phyloP scores from a whole-genome alignment of 371 early-diverging fungal genomes.

The Haplosporangium sp. region DNA sequence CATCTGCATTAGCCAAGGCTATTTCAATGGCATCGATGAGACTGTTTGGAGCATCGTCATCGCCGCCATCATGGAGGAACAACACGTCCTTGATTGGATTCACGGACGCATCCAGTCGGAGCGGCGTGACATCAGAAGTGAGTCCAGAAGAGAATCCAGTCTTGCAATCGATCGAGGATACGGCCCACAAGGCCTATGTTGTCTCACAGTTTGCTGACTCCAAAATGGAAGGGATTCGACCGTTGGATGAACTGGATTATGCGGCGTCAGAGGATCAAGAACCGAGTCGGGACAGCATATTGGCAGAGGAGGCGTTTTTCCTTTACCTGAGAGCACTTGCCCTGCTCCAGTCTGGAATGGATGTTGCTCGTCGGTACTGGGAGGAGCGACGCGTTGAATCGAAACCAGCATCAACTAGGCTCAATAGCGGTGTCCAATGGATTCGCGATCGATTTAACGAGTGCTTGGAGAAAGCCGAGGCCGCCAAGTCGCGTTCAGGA shows the following conservation, averaged over 20 bases:
- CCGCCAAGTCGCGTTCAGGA: conserved; percentile 62
- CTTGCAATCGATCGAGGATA: conserved; percentile 64
- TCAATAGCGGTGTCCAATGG: conserved; percentile 84
- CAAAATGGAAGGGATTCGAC: conserved; percentile 59
- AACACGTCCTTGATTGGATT: conserved; percentile 38
- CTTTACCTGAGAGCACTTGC: conserved; percentile 83
- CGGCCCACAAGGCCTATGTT: conserved; percentile 73
- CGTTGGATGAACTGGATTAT: conserved; percentile 24
- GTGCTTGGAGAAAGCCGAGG: conserved; percentile 84
- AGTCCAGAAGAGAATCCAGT: conserved; percentile 57
- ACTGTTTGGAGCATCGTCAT: conserved; percentile 62
- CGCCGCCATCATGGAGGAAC: conserved; percentile 46
- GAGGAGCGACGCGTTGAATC: conserved; percentile 53
- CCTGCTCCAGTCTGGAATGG: conserved; percentile 78
- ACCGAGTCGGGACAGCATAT: conserved; percentile 34
- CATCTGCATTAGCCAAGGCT: conserved; percentile 70
- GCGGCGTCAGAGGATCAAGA: conserved; percentile 35
- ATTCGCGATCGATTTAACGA: conserved; percentile 88
- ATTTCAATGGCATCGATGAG: conserved; percentile 68
- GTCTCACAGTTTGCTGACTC: conserved; percentile 70
- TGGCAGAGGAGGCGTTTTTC: conserved; percentile 78
- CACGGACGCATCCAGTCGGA: conserved; percentile 25
- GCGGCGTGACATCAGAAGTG: conserved; percentile 24
- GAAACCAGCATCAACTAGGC: conserved; percentile 55
- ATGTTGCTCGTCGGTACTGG: conserved; percentile 81